Percentiles rank a stretch among this genome's conserved stretches.
These are phyloP conservation scores for Sclerotinia subarctica DNA, from an alignment of 2,329 filamentous ascomycete species.

Conservation along the genomic window DNA sequence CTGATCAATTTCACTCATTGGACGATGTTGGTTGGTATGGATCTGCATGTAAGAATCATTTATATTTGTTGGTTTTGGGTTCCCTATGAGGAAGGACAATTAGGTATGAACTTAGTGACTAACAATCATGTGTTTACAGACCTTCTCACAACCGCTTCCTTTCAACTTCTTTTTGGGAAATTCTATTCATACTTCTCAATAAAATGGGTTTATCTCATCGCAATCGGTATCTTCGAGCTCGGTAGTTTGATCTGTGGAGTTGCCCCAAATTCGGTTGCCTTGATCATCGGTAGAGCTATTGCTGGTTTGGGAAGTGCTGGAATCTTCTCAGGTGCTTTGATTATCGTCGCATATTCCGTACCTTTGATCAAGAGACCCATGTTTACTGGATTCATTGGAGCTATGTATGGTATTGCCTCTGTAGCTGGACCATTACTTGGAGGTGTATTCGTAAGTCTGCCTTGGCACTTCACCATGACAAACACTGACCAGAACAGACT, in stretches of 20 bases:
- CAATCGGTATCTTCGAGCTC: slow-evolving; percentile 39
- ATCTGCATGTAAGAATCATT: slow-evolving; percentile 46
- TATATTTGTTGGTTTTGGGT: neutral
- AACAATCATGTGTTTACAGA: neutral
- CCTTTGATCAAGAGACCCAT: slow-evolving; percentile 27
- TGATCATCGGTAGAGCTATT: slow-evolving; percentile 40
- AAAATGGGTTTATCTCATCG: slow-evolving; percentile 39
- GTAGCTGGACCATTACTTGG: slow-evolving; percentile 37
- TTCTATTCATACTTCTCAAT: slow-evolving; percentile 38
- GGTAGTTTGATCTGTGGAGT: slow-evolving; percentile 38
- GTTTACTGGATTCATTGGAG: slow-evolving; percentile 21
- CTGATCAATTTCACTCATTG: slow-evolving; percentile 49
- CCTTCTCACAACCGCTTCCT: slow-evolving; percentile 19
- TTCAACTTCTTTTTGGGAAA: slow-evolving; percentile 36
- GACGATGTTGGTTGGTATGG: slow-evolving; percentile 56
- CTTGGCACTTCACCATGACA: neutral
- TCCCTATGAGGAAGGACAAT: neutral
- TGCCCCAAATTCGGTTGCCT: slow-evolving; percentile 38
- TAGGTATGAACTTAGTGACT: neutral
- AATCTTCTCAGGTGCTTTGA: slow-evolving; percentile 34
- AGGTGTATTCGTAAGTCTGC: slow-evolving; percentile 34
- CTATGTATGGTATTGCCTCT: slow-evolving; percentile 48
- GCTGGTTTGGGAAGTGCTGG: slow-evolving; percentile 35
- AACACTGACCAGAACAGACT: slow-evolving; percentile 19
- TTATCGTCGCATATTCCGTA: slow-evolving; percentile 27